Percentiles rank a stretch among this genome's conserved stretches.
These are phyloP conservation scores for Crithidia mellificae DNA, from an alignment of 208 protist species.

Conservation along the genomic window DNA sequence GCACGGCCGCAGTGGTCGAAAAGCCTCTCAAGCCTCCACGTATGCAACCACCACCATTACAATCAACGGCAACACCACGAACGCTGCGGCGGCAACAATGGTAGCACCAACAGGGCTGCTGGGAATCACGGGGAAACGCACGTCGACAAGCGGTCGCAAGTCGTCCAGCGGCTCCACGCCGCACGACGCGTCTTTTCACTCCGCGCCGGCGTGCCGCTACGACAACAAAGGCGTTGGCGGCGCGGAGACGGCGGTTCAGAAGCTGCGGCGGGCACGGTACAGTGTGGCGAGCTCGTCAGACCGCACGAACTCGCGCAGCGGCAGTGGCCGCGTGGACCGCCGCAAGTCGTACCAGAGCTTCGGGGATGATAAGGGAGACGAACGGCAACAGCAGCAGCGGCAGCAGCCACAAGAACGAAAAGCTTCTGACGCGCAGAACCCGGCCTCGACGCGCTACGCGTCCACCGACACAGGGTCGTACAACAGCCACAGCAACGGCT, in stretches of 20 bases:
- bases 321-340: slow-evolving; percentile 1
- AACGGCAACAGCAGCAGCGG: background rate
- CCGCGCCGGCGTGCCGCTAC: slow-evolving; percentile 3
- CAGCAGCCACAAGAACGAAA: background rate
- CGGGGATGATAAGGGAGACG: background rate
- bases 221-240: background rate
- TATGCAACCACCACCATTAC: background rate
- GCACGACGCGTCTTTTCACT: background rate
- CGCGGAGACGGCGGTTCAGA: background rate
- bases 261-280: background rate
- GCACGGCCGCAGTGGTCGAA: background rate
- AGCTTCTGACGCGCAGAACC: background rate
- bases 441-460: slow-evolving; percentile 9
- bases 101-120: background rate
- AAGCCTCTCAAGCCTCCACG: background rate
- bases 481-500: background rate
- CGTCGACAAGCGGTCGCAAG: background rate
- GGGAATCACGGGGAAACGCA: background rate
- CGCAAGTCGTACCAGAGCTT: background rate
- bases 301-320: background rate
- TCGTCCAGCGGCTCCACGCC: background rate
- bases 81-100: background rate
- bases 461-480: background rate
- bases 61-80: background rate
- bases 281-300: background rate